These are phyloP conservation scores for Fusarium ramigenum DNA, from an alignment of 2,329 filamentous ascomycete genomes.

Conservation along the genomic window DNA sequence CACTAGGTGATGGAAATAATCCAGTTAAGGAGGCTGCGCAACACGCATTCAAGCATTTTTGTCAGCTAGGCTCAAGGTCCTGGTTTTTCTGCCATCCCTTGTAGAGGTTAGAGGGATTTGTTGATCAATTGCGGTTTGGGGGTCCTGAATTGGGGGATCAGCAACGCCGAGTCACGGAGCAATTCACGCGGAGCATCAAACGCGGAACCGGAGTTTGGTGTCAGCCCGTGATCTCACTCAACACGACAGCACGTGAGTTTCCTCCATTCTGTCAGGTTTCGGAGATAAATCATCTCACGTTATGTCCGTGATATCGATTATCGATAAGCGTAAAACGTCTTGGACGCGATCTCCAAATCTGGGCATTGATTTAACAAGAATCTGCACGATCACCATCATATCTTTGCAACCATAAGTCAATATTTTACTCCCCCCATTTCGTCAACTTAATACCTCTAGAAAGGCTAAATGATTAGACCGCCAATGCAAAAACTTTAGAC, in stretches of 20 bases:
- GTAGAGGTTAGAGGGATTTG: background rate
- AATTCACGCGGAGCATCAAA: background rate
- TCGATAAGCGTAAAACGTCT: background rate
- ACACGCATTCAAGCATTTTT: background rate
- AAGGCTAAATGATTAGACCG: too few species aligned
- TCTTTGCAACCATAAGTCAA: too few species aligned
- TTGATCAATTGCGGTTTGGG: too few species aligned
- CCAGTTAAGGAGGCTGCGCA: too few species aligned
- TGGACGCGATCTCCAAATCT: too few species aligned
- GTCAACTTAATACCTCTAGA: too few species aligned
- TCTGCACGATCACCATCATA: too few species aligned
- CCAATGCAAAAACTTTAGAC: too few species aligned
- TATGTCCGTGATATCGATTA: background rate
- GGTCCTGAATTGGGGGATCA: background rate
- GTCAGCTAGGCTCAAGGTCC: background rate
- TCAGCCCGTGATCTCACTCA: accelerated
- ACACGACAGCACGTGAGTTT: background rate
- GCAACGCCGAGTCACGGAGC: background rate
- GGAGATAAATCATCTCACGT: background rate
- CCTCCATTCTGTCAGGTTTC: too few species aligned
- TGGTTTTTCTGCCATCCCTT: background rate
- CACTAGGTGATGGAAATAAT: too few species aligned
- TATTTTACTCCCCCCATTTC: too few species aligned
- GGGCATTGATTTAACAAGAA: too few species aligned
- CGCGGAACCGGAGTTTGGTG: background rate